Evolutionary conservation across 2,329 filamentous ascomycete genomes (phyloP).

Genomic region (Alternaria ventricosa): DNA sequence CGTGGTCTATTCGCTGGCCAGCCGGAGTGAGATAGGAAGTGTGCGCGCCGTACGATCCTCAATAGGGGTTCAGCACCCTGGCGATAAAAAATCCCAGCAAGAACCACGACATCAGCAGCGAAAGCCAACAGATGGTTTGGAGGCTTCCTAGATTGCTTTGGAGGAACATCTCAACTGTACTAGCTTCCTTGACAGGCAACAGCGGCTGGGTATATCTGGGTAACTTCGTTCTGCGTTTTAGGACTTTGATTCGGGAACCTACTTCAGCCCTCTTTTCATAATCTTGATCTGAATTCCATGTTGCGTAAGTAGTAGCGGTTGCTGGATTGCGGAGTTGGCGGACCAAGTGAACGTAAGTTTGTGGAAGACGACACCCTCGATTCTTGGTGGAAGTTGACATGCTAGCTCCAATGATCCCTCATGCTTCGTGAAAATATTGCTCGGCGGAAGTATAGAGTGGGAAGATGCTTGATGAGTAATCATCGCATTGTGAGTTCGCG

Average conservation of each 20-base stretch:
- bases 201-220: background rate
- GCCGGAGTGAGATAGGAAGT: background rate
- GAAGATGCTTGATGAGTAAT: background rate
- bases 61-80: background rate
- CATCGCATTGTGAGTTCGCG: background rate
- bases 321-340: background rate
- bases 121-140: background rate
- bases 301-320: background rate
- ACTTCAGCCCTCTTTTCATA: accelerated
- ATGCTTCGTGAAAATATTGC: background rate
- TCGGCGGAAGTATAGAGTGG: background rate
- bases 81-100: background rate
- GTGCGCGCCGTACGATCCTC: background rate
- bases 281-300: background rate
- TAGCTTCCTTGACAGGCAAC: background rate
- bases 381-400: background rate
- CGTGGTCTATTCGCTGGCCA: background rate
- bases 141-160: no score
- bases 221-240: background rate
- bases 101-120: background rate
- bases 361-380: background rate
- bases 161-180: background rate
- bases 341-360: background rate
- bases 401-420: background rate
- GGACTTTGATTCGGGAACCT: background rate